These are phyloP conservation scores for Candida fluviatilis DNA, from an alignment of 805 yeast species.

Conservation along the genomic window DNA sequence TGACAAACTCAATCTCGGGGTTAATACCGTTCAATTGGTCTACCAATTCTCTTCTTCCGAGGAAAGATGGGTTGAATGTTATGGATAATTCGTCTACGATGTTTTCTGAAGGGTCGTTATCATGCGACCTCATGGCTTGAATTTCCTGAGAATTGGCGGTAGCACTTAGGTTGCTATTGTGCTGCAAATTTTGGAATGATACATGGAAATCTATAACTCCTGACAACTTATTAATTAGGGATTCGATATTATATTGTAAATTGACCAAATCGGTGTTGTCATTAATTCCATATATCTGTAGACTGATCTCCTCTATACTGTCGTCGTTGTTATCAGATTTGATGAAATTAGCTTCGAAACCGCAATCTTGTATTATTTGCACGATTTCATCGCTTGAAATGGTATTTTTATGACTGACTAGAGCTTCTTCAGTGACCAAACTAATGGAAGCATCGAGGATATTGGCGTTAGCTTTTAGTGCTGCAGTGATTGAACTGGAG, in stretches of 20 bases:
- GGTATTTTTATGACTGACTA: slow-evolving; percentile 42
- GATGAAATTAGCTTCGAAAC: slow-evolving; percentile 25
- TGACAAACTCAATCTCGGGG: slow-evolving; percentile 50
- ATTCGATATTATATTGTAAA: slow-evolving; percentile 39
- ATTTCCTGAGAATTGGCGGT: slow-evolving; percentile 13
- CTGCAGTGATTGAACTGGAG: slow-evolving; percentile 58
- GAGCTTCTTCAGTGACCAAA: slow-evolving; percentile 70
- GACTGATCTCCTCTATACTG: slow-evolving; percentile 23
- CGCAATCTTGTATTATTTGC: slow-evolving; percentile 60
- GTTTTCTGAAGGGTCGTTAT: slow-evolving; percentile 9
- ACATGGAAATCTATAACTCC: slow-evolving; percentile 26
- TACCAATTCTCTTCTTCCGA: slow-evolving; percentile 66
- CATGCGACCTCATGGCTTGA: slow-evolving; percentile 14
- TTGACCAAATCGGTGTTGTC: slow-evolving; percentile 21
- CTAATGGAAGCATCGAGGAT: slow-evolving; percentile 61
- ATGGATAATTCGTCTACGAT: slow-evolving; percentile 36
- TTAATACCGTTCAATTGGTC: slow-evolving; percentile 41
- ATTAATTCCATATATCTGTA: slow-evolving; percentile 31
- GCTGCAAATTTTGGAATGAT: slow-evolving; percentile 13
- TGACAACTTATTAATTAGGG: slow-evolving; percentile 26
- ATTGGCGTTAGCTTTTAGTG: slow-evolving; percentile 46
- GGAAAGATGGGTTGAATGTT: slow-evolving; percentile 42
- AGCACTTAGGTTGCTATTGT: slow-evolving; percentile 8
- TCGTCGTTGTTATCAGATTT: slow-evolving; percentile 5
- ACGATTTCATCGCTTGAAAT: slow-evolving; percentile 35